These are phyloP conservation scores for Cystobasidiaceae sp. DNA, from an alignment of 1,284 basidiomycete species.

Conservation along the genomic window DNA sequence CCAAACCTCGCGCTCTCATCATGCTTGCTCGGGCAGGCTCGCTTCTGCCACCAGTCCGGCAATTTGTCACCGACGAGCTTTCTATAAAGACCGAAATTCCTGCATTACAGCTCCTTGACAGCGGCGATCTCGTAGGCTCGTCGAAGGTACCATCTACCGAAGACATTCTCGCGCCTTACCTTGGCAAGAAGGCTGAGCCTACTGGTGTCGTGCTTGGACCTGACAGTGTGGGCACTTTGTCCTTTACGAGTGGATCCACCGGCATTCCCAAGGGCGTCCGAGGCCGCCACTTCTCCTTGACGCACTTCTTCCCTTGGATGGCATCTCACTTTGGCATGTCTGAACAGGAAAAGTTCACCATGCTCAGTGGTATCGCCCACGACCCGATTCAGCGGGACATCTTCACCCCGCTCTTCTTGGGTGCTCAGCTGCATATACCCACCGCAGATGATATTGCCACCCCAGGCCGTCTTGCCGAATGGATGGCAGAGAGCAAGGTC, in stretches of 20 bases:
- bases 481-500: slow-evolving; percentile 89
- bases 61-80: slow-evolving; percentile 75
- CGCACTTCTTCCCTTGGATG: slow-evolving; percentile 99
- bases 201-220: slow-evolving; percentile 84
- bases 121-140: slow-evolving; percentile 67
- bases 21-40: slow-evolving; percentile 86
- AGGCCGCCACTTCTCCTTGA: slow-evolving; percentile 91
- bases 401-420: slow-evolving; percentile 98
- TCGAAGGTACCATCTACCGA: slow-evolving; percentile 49
- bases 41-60: slow-evolving; percentile 74
- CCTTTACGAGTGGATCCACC: slow-evolving; percentile 95
- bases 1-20: slow-evolving; percentile 85
- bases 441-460: slow-evolving; percentile 97
- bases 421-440: slow-evolving; percentile 90
- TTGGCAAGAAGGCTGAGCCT: slow-evolving; percentile 49
- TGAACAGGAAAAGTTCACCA: slow-evolving; percentile 81
- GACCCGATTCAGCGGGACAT: slow-evolving; percentile 99
- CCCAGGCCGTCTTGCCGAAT: slow-evolving; percentile 91
- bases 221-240: slow-evolving; percentile 89
- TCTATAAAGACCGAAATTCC: slow-evolving; percentile 89
- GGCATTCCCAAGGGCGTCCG: slow-evolving; percentile 97
- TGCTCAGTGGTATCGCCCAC: slow-evolving; percentile 98
- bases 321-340: slow-evolving; percentile 75
- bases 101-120: slow-evolving; percentile 67
- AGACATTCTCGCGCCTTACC: slow-evolving; percentile 46